Percentiles rank a stretch among this genome's conserved stretches.
These are phyloP conservation scores for Diplotaxis tenuifolia DNA, from an alignment of 345 rosid genomes.

Conservation along the genomic window DNA sequence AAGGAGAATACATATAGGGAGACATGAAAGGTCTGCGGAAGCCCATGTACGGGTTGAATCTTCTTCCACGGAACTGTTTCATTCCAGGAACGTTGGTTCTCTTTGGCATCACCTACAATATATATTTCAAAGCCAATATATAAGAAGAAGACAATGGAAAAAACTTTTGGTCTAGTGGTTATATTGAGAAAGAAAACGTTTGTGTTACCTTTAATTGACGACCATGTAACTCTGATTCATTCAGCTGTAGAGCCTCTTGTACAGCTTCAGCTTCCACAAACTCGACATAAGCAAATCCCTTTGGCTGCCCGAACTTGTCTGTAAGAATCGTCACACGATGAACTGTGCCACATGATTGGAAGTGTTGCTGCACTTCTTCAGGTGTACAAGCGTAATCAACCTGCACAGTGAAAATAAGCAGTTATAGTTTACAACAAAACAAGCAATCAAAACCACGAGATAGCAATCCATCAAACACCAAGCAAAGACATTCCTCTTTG, in stretches of 20 bases:
- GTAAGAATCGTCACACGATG: conserved; percentile 91
- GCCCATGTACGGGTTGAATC: conserved; percentile 75
- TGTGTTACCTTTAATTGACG: conserved; percentile 80
- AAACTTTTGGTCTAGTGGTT: neutral
- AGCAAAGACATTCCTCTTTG: conserved; percentile 6
- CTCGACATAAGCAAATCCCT: conserved; percentile 95
- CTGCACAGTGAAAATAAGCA: conserved; percentile 37
- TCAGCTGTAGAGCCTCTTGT: conserved; percentile 79
- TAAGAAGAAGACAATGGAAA: neutral
- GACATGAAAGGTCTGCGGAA: conserved; percentile 71
- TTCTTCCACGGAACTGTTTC: conserved; percentile 83
- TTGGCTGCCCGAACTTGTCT: conserved; percentile 93
- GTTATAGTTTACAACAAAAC: conserved; percentile 1
- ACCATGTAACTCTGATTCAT: conserved; percentile 93
- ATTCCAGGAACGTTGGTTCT: conserved; percentile 94
- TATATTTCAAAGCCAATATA: no score
- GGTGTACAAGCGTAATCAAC: conserved; percentile 97
- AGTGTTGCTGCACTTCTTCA: conserved; percentile 98
- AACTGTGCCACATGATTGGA: conserved; percentile 93
- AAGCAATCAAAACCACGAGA: neutral
- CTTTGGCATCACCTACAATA: conserved; percentile 77
- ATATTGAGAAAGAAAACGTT: neutral
- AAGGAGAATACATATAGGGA: conserved; percentile 80
- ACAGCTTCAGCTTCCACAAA: conserved; percentile 81
- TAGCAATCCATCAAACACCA: conserved; percentile 1